These are phyloP conservation scores for Nitzschia sp. DNA, from an alignment of 108 stramenopile species.

Conservation along the genomic window DNA sequence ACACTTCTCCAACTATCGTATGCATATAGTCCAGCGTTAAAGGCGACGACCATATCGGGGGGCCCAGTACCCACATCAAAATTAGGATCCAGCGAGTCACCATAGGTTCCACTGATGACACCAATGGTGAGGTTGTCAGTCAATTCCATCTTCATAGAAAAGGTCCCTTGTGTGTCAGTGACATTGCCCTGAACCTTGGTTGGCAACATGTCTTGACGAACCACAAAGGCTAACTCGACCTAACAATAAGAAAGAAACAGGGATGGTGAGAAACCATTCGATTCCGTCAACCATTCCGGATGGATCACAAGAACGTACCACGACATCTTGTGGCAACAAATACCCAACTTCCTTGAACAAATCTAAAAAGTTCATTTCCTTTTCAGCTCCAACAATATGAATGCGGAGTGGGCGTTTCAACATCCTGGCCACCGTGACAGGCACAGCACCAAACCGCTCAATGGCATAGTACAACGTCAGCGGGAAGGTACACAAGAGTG, in stretches of 20 bases:
- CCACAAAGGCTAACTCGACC: conserved; percentile 75
- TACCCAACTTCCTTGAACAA: conserved; percentile 71
- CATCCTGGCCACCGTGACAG: conserved; percentile 78
- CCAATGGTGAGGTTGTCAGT: conserved; percentile 45
- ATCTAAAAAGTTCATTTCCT: conserved; percentile 88
- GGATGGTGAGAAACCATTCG: no score
- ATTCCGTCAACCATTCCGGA: no score
- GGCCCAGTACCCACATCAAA: conserved; percentile 81
- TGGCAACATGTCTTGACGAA: conserved; percentile 83
- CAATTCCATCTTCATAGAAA: conserved; percentile 41
- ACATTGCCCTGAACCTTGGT: conserved; percentile 6
- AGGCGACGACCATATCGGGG: conserved; percentile 81
- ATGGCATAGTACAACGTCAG: conserved; percentile 80
- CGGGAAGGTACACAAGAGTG: conserved; percentile 76
- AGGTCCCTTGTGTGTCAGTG: conserved; percentile 2
- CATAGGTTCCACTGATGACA: conserved; percentile 75
- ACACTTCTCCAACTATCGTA: conserved; percentile 85
- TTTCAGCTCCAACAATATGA: conserved; percentile 84
- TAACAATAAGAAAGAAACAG: conserved; percentile 7
- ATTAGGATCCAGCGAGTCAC: conserved; percentile 67
- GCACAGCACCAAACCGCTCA: conserved; percentile 61
- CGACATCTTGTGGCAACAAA: conserved; percentile 60
- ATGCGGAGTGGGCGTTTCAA: conserved; percentile 66
- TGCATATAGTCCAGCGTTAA: conserved; percentile 87
- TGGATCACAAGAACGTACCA: conserved; percentile 11